Conservation (phyloP, 129 eudicot genomes). For the Artemisia annua region DNA sequence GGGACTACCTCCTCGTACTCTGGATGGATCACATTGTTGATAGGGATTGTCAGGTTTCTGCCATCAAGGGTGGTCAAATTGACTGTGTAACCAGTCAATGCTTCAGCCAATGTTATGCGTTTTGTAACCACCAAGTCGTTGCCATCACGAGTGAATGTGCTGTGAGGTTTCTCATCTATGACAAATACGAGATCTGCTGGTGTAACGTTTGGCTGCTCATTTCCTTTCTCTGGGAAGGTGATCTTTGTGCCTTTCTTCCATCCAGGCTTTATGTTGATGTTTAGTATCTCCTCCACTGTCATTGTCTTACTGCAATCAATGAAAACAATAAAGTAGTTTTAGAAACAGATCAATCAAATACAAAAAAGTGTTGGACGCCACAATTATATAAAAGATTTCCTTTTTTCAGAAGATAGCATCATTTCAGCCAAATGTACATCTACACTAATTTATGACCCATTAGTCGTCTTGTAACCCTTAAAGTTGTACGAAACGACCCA, state of each 20-base stretch:
- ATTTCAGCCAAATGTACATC: no score
- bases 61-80: constrained; percentile 35
- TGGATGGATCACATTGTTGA: constrained; percentile 26
- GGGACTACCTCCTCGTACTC: constrained; percentile 31
- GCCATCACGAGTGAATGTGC: constrained; percentile 40
- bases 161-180: constrained; percentile 56
- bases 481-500: no score
- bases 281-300: constrained; percentile 52
- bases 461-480: no score
- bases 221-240: constrained; percentile 58
- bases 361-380: no score
- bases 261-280: constrained; percentile 59
- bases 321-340: not conserved
- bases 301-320: constrained; percentile 40
- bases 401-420: no score
- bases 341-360: not conserved
- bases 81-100: constrained; percentile 37
- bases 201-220: constrained; percentile 42
- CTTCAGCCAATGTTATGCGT: constrained; percentile 31
- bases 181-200: constrained; percentile 47
- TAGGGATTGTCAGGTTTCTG: constrained; percentile 29
- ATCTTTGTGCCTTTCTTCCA: constrained; percentile 63
- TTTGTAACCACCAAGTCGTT: constrained; percentile 40
- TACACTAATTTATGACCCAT: no score
- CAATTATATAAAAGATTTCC: no score